Base-by-base conservation (phyloP, 257 asterid genomes). In the Solanum clarkiae region DNA sequence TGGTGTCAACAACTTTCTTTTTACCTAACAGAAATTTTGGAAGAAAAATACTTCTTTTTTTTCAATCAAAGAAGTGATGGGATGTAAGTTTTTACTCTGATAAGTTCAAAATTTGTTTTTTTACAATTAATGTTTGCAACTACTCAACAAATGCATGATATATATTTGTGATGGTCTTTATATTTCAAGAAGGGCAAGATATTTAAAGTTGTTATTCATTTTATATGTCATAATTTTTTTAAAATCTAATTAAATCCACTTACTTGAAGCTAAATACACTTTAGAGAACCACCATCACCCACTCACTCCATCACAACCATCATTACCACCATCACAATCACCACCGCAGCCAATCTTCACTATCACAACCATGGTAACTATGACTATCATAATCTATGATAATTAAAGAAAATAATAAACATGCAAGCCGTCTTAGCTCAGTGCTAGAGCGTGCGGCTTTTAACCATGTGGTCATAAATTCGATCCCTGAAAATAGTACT, bases 391-490 rank as follows among this genome's bases (percentile, higher is more conserved):
- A 11, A 5, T 0, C 0, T 6, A 26, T 7, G 0, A 13, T 13
- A 13, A 14, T 29, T 26, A 65, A 65, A 65, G 2, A 29, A 65
- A 12, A 8, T 1, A 6, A 5, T 2, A 2, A 65, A 26, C 29
- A 14, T 4, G 14, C 9, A 29, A 10, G 95, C 95, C 93, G 92
- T 92, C 98, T 90, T 92, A 92, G 98, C 94, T 93, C 95, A 95
- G 97, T 42, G 96, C 96, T 92, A 93, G 95, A 94, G 98, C 96
- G 98, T 93, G 94, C 94, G 97, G 96, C 96, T 93, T 95, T 96
- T 94, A 94, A 96, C 97, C 97, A 94, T 92, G 96, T 94, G 95
- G 97, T 93, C 96, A 93, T 94, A 97, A 95, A 98, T 94, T 94
- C 96, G 95, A 96, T 89, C 89, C 97, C 98, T 6, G 18, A 63